Evolutionary conservation across 1,139 yeast species (phyloP).

Genomic region (Saccharomyces pastorianus): DNA sequence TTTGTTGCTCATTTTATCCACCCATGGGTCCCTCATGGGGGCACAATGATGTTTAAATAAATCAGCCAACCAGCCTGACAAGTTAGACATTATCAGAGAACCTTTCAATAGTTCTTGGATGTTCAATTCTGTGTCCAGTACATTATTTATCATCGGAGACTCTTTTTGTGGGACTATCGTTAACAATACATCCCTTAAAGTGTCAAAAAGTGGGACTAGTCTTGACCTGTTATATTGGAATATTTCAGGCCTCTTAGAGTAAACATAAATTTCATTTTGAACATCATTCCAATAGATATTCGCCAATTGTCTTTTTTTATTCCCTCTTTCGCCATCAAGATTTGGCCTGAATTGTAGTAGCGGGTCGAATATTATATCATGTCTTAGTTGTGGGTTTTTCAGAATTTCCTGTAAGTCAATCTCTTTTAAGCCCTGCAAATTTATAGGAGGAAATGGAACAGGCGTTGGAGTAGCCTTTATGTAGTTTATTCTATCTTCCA

Average conservation of each 20-base stretch:
- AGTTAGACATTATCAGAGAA: conserved; percentile 25
- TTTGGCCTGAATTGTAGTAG: conserved; percentile 88
- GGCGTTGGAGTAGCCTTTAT: conserved; percentile 20
- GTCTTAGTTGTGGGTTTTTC: conserved; percentile 86
- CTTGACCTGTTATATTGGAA: conserved; percentile 40
- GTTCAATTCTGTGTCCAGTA: conserved; percentile 69
- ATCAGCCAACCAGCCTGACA: conserved; percentile 30
- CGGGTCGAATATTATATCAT: conserved; percentile 88
- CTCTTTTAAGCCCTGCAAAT: conserved; percentile 72
- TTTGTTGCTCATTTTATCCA: conserved; percentile 69
- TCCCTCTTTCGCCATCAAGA: conserved; percentile 83
- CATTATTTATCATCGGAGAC: conserved; percentile 57
- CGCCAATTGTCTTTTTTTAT: conserved; percentile 63
- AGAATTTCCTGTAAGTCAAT: conserved; percentile 83
- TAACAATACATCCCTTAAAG: conserved; percentile 68
- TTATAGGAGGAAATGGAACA: conserved; percentile 65
- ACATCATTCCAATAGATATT: conserved; percentile 82
- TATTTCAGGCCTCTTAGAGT: conserved; percentile 23
- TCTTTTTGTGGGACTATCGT: conserved; percentile 75
- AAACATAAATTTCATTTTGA: conserved; percentile 44
- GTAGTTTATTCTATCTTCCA: conserved; percentile 25
- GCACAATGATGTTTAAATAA: conserved; percentile 50
- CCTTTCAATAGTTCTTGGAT: conserved; percentile 66
- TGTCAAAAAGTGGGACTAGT: conserved; percentile 60
- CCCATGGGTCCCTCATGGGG: conserved; percentile 92